Percentiles rank a stretch among this genome's conserved stretches.
Conservation (phyloP, 306 rosid species). For the Urtica urens region DNA sequence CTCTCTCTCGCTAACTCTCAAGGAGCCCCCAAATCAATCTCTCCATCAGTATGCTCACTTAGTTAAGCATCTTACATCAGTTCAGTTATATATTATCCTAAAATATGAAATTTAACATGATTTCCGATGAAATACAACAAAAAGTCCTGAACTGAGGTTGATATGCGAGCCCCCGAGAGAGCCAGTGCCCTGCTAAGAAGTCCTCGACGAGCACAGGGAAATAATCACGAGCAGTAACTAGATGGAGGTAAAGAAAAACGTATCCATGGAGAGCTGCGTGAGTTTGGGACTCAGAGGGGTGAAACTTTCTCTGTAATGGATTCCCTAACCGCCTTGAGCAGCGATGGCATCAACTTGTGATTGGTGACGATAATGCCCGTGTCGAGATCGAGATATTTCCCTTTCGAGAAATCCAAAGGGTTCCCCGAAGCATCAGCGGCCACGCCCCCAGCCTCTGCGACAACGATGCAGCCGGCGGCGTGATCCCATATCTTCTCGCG, state of each 20-base stretch:
- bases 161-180: constrained; percentile 40
- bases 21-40: too few relatives aligned
- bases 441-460: constrained; percentile 86
- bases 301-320: constrained; percentile 53
- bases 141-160: constrained; percentile 40
- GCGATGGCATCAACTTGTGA: constrained; percentile 82
- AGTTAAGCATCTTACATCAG: too few relatives aligned
- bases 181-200: constrained; percentile 52
- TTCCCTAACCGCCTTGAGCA: constrained; percentile 65
- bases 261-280: neutral
- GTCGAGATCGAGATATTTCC: constrained; percentile 64
- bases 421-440: constrained; percentile 78
- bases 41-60: too few relatives aligned
- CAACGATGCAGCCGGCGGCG: constrained; percentile 93
- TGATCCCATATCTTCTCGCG: constrained; percentile 98
- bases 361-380: constrained; percentile 80
- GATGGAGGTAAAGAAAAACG: constrained; percentile 32
- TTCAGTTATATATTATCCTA: too few relatives aligned
- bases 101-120: too few relatives aligned
- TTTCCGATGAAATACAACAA: too few relatives aligned
- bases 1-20: too few relatives aligned
- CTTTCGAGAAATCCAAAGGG: constrained; percentile 79
- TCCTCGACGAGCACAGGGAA: constrained; percentile 62
- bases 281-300: constrained; percentile 36
- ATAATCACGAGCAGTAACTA: constrained; percentile 23